phyloP scores from a whole-genome alignment of 176 grass and related monocot species.

The Oryza longistaminata region DNA sequence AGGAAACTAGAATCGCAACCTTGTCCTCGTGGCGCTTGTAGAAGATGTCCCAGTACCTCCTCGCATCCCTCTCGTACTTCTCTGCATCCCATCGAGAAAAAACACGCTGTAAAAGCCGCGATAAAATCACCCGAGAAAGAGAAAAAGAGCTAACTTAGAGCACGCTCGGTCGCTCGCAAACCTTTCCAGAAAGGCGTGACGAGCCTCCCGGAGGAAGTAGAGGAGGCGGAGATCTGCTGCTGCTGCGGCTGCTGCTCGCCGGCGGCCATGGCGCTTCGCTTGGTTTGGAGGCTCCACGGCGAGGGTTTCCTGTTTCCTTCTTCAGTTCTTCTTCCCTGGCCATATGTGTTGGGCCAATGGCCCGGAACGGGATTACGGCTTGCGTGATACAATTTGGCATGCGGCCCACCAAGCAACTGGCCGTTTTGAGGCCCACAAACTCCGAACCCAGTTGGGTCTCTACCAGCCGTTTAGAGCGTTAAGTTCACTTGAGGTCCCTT shows the following conservation, averaged over 20 bases:
- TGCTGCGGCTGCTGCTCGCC: constrained; percentile 41
- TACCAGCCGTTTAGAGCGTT: too few relatives aligned
- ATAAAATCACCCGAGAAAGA: not conserved
- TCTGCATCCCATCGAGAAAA: constrained; percentile 44
- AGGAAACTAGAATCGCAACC: constrained; percentile 22
- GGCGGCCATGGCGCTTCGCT: constrained; percentile 40
- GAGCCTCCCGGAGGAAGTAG: constrained; percentile 62
- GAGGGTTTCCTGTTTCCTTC: constrained; percentile 11
- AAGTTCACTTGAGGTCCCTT: too few relatives aligned
- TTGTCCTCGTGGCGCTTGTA: constrained; percentile 94
- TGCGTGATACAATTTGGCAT: too few relatives aligned
- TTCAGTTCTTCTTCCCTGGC: too few relatives aligned
- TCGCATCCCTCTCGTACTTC: constrained; percentile 90
- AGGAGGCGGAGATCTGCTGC: constrained; percentile 51
- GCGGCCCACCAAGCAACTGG: too few relatives aligned
- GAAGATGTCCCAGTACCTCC: constrained; percentile 96
- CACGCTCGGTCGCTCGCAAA: not conserved
- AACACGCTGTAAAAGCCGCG: not conserved
- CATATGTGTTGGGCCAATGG: too few relatives aligned
- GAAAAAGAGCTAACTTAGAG: not conserved
- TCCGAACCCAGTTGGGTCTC: too few relatives aligned
- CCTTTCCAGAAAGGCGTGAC: constrained; percentile 98
- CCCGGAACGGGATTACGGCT: too few relatives aligned
- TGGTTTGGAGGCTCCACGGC: not conserved
- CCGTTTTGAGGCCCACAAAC: too few relatives aligned